Evolutionary conservation across 2,329 filamentous ascomycete genomes (phyloP), one percentile per base, ranked within the genome.

Genomic region (Fusarium sambucinum): DNA sequence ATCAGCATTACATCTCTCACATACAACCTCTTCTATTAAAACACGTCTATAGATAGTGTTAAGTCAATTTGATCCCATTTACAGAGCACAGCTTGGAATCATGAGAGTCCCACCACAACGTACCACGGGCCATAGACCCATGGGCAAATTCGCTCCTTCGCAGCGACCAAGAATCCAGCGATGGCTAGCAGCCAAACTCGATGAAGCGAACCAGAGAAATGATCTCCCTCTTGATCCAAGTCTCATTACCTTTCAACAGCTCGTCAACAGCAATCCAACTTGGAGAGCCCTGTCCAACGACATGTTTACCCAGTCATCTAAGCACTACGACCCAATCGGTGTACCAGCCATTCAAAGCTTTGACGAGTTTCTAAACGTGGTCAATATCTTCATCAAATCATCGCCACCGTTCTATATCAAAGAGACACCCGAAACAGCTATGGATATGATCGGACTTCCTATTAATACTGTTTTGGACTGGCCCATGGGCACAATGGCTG

Each of bases 401-500:
- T 21, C 46, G 0, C 33, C 59, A 0, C 57, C 46, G 0, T 62
- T 62, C n/a, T 46, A 30, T 16, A 21, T 46, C 0, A 45, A 12
- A 8, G 7, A 54, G 1, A 27, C 16, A 0, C 59, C 59, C 0
- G 29, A 33, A 0, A 41, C 59, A 3, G 46, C 59, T 0, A 61
- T 54, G 11, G 58, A 52, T 0, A 21, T 68, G 13, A 37, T 69
- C 1, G 60, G 55, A 0, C 56, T 69, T 2, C 66, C 66, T 1
- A 62, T 66, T 17, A 62, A 61, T 4, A 37, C 66, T 0, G 38
- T 69, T 0, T 23, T 69, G 1, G 35, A 66, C n/a, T 69, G 66
- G 66, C 65, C 65, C 0, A 69, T 69, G 66, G 66, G 55, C 0
- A 69, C 65, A 0, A 5, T 47, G 0, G 63, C 60, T 4, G 66